These are phyloP conservation scores for Trichoderma brevicompactum DNA, from an alignment of 2,329 filamentous ascomycete genomes.

Conservation along the genomic window DNA sequence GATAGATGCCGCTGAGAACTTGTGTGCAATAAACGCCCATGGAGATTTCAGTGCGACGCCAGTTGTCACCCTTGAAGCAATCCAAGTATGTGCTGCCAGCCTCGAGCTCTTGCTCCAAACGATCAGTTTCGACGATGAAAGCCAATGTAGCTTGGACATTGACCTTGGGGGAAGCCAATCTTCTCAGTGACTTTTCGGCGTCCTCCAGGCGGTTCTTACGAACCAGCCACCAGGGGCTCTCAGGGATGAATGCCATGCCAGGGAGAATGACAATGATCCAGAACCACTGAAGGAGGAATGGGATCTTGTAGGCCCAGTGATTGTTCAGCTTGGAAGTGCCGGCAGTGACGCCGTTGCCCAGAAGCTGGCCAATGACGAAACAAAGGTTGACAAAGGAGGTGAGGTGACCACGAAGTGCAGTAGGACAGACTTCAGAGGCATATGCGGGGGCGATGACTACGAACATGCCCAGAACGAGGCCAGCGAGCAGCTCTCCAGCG, in stretches of 20 bases:
- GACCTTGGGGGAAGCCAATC: slow-evolving; percentile 50
- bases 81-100: slow-evolving; percentile 49
- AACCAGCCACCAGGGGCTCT: slow-evolving; percentile 20
- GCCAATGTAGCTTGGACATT: slow-evolving; percentile 44
- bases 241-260: slow-evolving; percentile 6
- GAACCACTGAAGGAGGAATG: slow-evolving; percentile 30
- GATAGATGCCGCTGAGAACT: slow-evolving; percentile 45
- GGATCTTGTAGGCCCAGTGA: slow-evolving; percentile 63
- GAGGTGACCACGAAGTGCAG: slow-evolving; percentile 47
- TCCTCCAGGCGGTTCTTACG: slow-evolving; percentile 34
- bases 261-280: slow-evolving; percentile 15
- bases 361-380: slow-evolving; percentile 48
- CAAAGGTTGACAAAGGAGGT: slow-evolving; percentile 51
- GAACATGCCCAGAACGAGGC: slow-evolving; percentile 50
- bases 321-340: slow-evolving; percentile 38
- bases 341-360: slow-evolving; percentile 33
- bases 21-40: slow-evolving; percentile 49
- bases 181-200: slow-evolving; percentile 36
- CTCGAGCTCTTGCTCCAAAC: slow-evolving; percentile 48
- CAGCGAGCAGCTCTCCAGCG: slow-evolving; percentile 52
- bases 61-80: slow-evolving; percentile 54
- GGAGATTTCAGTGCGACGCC: slow-evolving; percentile 52
- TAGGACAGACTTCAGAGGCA: slow-evolving; percentile 50
- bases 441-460: slow-evolving; percentile 49
- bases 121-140: slow-evolving; percentile 70